Evolutionary conservation across 768 basidiomycete genomes (phyloP), one percentile per base, ranked within the genome.

Genomic region (Tulasnella sp.): DNA sequence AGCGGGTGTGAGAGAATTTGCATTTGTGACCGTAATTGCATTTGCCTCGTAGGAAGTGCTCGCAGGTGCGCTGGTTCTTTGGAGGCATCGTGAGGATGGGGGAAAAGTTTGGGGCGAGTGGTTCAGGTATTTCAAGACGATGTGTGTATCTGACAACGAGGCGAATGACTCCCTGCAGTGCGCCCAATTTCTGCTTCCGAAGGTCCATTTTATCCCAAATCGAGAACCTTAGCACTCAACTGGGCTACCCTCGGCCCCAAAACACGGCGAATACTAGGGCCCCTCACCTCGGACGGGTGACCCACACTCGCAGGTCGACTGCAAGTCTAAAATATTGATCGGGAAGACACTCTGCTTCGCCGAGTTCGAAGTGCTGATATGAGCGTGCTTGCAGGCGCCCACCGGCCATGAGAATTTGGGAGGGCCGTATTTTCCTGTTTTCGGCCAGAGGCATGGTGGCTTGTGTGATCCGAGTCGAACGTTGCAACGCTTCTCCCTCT

Each of bases 81-180:
- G 32, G 57, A 69, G 81, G 67, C 78, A 37, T 77, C 29, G 42
- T 39, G 35, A 44, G 57, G 42, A 78, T 83, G 51, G 85, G 16
- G 80, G 79, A 46, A 83, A 35, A 35, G 82, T 73, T 78, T 87
- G 87, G 80, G 86, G 7, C 83, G 84, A 79, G 88, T 86, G 0
- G 86, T 86, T 18, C 86, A 86, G 37, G 83, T 82, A n/a, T 84
- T 85, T 39, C 82, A 83, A 73, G 89, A 80, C 80, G 85, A 88
- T 0, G 86, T 85, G 10, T 88, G 82, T n/a, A 88, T 87, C n/a
- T n/a, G 37, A 82, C 81, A 75, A 84, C 84, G 61, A 67, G 32
- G 61, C 61, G 13, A 11, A 67, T 67, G 61, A 51, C 6, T 1
- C 87, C 89, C 77, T 89, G 81, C 79, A 88, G 87, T 0, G 87